These are phyloP conservation scores for Nicotiana paniculata DNA, from an alignment of 257 asterid species.

Conservation along the genomic window DNA sequence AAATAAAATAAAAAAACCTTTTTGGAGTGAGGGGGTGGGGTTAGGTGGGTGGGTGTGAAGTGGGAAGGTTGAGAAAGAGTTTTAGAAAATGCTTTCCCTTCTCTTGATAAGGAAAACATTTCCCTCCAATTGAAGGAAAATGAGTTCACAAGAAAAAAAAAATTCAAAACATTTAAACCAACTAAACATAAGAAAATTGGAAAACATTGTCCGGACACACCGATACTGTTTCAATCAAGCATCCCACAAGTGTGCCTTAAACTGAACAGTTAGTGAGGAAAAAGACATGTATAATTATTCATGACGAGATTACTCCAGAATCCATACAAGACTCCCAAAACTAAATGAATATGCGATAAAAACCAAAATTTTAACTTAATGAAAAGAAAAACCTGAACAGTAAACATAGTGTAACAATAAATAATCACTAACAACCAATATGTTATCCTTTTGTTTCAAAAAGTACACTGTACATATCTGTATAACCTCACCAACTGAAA, in stretches of 20 bases:
- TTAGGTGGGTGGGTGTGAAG: too few species aligned
- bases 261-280: not conserved
- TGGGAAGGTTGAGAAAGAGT: too few species aligned
- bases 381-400: not conserved
- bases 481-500: slow-evolving; percentile 7
- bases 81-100: too few species aligned
- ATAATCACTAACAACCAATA: slow-evolving; percentile 22
- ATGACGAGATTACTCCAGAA: not conserved
- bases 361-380: not conserved
- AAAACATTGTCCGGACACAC: too few species aligned
- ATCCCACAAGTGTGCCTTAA: not conserved
- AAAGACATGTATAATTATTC: not conserved
- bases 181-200: not conserved
- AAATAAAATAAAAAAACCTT: not conserved
- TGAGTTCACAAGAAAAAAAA: too few species aligned
- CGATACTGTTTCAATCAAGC: not conserved
- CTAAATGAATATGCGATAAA: not conserved
- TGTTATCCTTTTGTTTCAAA: slow-evolving; percentile 15
- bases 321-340: not conserved
- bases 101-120: too few species aligned
- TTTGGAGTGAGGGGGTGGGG: not conserved
- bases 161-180: too few species aligned
- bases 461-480: slow-evolving; percentile 34
- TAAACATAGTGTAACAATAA: slow-evolving; percentile 11
- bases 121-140: too few species aligned